Conservation (phyloP, 177 flowering plant genomes). For the Tripterygium wilfordii region DNA sequence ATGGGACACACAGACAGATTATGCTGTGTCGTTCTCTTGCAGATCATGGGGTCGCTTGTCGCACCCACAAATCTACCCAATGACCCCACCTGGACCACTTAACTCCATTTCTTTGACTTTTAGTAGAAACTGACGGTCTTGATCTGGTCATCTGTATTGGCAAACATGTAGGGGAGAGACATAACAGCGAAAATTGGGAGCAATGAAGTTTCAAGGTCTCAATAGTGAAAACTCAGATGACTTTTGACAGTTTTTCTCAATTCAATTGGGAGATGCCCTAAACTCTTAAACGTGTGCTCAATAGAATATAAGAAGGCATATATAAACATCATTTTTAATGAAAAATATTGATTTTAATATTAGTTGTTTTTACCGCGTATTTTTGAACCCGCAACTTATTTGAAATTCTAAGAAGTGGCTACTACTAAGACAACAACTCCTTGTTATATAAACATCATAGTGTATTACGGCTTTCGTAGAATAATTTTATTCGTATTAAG, state of each 20-base stretch:
- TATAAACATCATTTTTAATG: too few species aligned
- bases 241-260: not conserved
- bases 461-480: too few species aligned
- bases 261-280: too few species aligned
- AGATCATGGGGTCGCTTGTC: slow-evolving; percentile 16
- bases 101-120: not conserved
- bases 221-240: not conserved
- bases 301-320: too few species aligned
- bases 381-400: too few species aligned
- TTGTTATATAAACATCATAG: not conserved
- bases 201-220: not conserved
- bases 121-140: not conserved
- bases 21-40: slow-evolving; percentile 10
- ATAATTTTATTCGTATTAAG: too few species aligned
- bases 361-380: too few species aligned
- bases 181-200: not conserved
- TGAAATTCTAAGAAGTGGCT: too few species aligned
- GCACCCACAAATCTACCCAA: slow-evolving; percentile 3
- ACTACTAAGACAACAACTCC: not conserved
- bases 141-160: slow-evolving; percentile 4
- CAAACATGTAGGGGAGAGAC: not conserved
- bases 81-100: not conserved
- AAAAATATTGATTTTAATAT: too few species aligned
- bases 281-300: too few species aligned
- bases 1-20: slow-evolving; percentile 4